Conservation (phyloP, 1,284 basidiomycete genomes). For the Ganoderma lucidum region DNA sequence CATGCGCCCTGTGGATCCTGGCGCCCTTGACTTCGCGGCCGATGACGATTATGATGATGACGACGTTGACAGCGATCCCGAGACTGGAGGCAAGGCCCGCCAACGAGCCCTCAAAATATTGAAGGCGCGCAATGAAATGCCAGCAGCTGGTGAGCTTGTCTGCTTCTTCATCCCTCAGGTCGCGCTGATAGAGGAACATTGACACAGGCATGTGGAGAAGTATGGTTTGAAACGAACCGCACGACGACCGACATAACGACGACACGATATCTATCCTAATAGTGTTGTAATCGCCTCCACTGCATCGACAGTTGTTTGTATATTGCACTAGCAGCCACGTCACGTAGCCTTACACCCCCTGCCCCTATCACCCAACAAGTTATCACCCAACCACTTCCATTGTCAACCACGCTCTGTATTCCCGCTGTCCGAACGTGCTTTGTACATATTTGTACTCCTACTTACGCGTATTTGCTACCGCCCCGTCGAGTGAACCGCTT, state of each 20-base stretch:
- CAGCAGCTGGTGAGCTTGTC: conserved; percentile 38
- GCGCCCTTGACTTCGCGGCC: conserved; percentile 66
- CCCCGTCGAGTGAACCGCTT: background rate
- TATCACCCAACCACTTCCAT: background rate
- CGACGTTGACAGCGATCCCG: conserved; percentile 40
- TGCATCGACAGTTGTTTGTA: conserved; percentile 28
- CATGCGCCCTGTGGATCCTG: conserved; percentile 68
- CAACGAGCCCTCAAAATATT: conserved; percentile 71
- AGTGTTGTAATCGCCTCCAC: conserved; percentile 34
- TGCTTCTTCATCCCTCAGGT: background rate
- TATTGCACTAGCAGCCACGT: conserved; percentile 30
- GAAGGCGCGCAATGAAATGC: conserved; percentile 50
- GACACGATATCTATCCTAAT: conserved; percentile 34
- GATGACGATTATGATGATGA: conserved; percentile 54
- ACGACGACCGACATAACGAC: conserved; percentile 23
- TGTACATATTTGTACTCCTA: conserved; percentile 37
- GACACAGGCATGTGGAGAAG: conserved; percentile 75
- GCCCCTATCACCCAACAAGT: background rate
- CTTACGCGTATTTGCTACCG: conserved; percentile 1
- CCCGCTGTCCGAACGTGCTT: conserved; percentile 35
- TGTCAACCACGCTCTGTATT: conserved; percentile 32
- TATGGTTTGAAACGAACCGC: conserved; percentile 51
- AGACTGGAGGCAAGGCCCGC: conserved; percentile 54
- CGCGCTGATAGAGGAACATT: background rate
- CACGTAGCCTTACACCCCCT: conserved; percentile 17